Base-by-base conservation (phyloP, 345 rosid genomes). In the Rhodamnia rubescens region DNA sequence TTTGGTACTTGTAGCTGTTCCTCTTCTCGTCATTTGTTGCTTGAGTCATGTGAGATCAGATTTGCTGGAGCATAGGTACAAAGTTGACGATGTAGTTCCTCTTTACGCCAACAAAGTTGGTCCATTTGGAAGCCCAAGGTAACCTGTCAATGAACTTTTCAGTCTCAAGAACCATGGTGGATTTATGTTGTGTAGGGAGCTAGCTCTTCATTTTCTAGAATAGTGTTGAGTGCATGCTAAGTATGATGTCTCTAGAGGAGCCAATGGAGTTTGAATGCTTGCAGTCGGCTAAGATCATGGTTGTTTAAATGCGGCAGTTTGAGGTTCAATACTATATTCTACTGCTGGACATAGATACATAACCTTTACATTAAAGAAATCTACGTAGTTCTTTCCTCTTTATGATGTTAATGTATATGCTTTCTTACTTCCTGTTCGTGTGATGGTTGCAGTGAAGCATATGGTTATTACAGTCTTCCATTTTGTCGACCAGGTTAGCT, bases 91-190 rank as follows among this genome's bases (percentile, higher is more conserved):
- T 36, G 4, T 85, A 4, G 95, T 94, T 61, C 94, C 94, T 18
- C 94, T 94, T 51, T 93, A 94, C 75, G 92, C 93, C 88, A 95
- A 95, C 85, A 95, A 95, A 85, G 96, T 95, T 59, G 96, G 94
- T 27, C 96, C 98, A n/a, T 95, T 88, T 84, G 91, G 93, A 87
- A 95, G 94, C 78, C 96, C 95, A 86, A 95, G 94, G 98, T 89
- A 87, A 87, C 52, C 54, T 29, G 54, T 82, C 24, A 0, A 82
- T 82, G 51, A 49, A 49, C 51, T 49, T 49, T 49, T 9, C 51
- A 49, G 51, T 49, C 11, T 49, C 51, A 49, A 49, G 51, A 49
- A 49, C 51, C 51, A 49, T 49, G 51, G 51, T 49, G 51, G 51
- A 49, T 49, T 49, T 49, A 49, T 49, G 51, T 49, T 49, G 51